Evolutionary conservation across 495 filamentous ascomycete species (phyloP).

Genomic region (Amniculicola lignicola): DNA sequence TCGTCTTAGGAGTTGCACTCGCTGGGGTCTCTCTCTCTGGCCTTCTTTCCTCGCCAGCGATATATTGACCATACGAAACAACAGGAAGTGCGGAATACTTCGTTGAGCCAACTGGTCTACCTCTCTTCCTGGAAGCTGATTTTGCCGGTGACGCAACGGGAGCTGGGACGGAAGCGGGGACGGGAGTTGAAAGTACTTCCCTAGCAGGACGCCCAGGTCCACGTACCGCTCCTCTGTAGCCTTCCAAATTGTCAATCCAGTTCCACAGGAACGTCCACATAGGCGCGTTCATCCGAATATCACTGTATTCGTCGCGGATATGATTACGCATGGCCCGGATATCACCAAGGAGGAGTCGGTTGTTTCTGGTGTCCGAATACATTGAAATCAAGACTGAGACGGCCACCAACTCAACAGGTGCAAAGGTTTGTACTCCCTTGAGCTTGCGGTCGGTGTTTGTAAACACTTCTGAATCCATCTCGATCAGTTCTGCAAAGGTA

Average conservation of each 20-base stretch:
- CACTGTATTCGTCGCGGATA: constrained; percentile 41
- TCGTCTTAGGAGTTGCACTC: too few species aligned
- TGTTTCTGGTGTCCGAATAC: constrained; percentile 41
- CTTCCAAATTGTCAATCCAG: constrained; percentile 40
- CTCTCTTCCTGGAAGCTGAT: too few species aligned
- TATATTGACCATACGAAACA: too few species aligned
- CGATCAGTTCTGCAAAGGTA: constrained; percentile 24
- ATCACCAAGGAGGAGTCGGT: constrained; percentile 43
- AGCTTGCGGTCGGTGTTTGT: constrained; percentile 28
- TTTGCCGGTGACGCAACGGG: too few species aligned
- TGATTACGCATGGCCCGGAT: constrained; percentile 41
- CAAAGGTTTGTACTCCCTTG: constrained; percentile 41
- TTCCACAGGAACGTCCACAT: constrained; percentile 44
- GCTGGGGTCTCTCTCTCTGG: too few species aligned
- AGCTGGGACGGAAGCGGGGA: too few species aligned
- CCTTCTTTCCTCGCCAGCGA: too few species aligned
- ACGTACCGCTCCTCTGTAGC: constrained; percentile 24
- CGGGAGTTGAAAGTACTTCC: too few species aligned
- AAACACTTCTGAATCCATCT: constrained; percentile 35
- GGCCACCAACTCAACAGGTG: constrained; percentile 49
- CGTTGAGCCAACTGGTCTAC: too few species aligned
- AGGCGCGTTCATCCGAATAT: constrained; percentile 44
- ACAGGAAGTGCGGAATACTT: too few species aligned
- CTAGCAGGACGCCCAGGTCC: too few species aligned
- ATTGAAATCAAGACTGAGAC: constrained; percentile 45